Evolutionary conservation across 2,329 filamentous ascomycete genomes (phyloP).

Genomic region (Ophiobolus disseminans): DNA sequence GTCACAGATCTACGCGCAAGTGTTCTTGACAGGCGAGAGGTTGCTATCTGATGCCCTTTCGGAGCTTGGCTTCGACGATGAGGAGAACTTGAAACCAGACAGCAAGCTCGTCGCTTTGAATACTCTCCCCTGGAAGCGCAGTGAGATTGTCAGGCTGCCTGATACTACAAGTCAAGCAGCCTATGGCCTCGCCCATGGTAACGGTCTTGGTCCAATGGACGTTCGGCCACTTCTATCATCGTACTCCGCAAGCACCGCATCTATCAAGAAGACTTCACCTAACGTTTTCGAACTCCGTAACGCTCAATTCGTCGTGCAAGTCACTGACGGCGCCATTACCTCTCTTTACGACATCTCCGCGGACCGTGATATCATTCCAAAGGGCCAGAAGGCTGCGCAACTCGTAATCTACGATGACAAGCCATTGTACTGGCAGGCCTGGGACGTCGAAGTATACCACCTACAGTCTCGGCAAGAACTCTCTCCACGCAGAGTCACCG

Average conservation of each 20-base stretch:
- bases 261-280: slow-evolving; percentile 58
- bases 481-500: slow-evolving; percentile 69
- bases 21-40: slow-evolving; percentile 78
- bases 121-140: slow-evolving; percentile 84
- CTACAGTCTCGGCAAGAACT: slow-evolving; percentile 85
- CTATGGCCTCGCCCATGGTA: slow-evolving; percentile 54
- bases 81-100: slow-evolving; percentile 49
- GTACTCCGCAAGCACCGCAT: slow-evolving; percentile 46
- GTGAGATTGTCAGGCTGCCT: slow-evolving; percentile 73
- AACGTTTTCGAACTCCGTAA: slow-evolving; percentile 83
- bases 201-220: slow-evolving; percentile 52
- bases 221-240: slow-evolving; percentile 35
- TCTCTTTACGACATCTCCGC: slow-evolving; percentile 80
- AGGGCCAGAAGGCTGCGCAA: slow-evolving; percentile 80
- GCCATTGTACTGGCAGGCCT: slow-evolving; percentile 95
- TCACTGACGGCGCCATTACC: slow-evolving; percentile 78
- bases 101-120: slow-evolving; percentile 73
- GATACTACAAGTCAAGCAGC: slow-evolving; percentile 33
- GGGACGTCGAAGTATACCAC: slow-evolving; percentile 98
- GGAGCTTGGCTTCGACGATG: slow-evolving; percentile 68
- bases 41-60: slow-evolving; percentile 73
- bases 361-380: slow-evolving; percentile 78
- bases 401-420: slow-evolving; percentile 97
- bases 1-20: slow-evolving; percentile 72
- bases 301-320: slow-evolving; percentile 73